Evolutionary conservation across 352 stramenopile species (phyloP), one percentile per base, ranked within the genome.

Genomic region (Phytopythium oedochilum): DNA sequence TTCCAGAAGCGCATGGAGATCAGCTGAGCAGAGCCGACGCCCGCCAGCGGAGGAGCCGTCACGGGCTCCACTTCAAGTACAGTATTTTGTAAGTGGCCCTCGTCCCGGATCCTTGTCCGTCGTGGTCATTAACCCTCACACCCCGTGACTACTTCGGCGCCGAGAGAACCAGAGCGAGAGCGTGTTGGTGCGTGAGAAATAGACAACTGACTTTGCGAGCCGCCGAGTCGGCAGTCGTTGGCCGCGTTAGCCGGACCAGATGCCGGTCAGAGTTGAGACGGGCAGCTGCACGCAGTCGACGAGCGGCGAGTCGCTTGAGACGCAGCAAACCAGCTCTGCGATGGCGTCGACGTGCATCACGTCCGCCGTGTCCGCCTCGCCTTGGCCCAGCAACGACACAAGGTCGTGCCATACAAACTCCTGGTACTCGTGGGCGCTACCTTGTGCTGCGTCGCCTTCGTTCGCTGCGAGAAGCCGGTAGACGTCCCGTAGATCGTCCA

Each of bases 1-100:
- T 91, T 91, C 54, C 66, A 88, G 53, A 75, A 80, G 53, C 75
- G 77, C 66, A 70, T 89, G 55, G 70, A 86, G 64, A 68, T 91
- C 47, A 68, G 64, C 35, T 90, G 68, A 77, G 52, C 29, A 31
- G n/a, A 17, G 35, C 26, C 36, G 10, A 28, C 4, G 12, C 1
- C n/a, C 10, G n/a, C n/a, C 34, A 39, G 11, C 2, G 17, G 17
- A 23, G 25, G 40, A 26, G 22, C 40, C 9, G 22, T 17, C n/a
- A 4, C 11, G 17, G 5, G 45, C 49, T 39, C 32, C 32, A 45
- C 34, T 23, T 39, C 32, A 47, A 55, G 49, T 45, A 55, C 32
- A 53, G 11, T 53, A 53, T 53, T 53, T 40, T 32, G 45, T 39
- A 55, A 45, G 49, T 34, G 26, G 23, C 22, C 9, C 20, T 12